phyloP scores from a whole-genome alignment of 108 stramenopile genomes.

The Chaetoceros tenuissimus region DNA sequence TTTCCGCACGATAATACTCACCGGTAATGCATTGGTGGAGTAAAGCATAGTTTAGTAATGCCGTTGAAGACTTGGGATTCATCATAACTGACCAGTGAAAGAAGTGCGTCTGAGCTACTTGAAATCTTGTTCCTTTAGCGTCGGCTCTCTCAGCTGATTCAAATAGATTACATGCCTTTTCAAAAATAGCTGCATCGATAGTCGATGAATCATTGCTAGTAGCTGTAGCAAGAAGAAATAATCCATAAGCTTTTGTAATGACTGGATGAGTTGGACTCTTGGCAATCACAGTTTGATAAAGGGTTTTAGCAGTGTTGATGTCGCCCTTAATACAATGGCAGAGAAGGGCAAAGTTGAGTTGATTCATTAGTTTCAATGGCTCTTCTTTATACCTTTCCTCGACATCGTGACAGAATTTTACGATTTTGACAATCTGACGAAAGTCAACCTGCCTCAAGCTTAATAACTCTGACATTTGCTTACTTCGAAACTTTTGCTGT shows the following conservation, averaged over 20 bases:
- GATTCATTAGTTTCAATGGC: constrained; percentile 38
- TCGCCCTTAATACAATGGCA: constrained; percentile 31
- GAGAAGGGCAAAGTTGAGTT: constrained; percentile 46
- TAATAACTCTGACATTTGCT: constrained; percentile 29
- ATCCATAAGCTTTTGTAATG: constrained; percentile 36
- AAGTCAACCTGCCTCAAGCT: no score
- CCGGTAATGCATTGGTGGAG: constrained; percentile 40
- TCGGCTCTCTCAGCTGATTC: constrained; percentile 33
- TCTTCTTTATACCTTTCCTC: constrained; percentile 35
- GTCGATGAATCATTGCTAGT: no score
- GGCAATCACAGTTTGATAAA: constrained; percentile 35
- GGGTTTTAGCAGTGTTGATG: constrained; percentile 24
- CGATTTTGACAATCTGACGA: constrained; percentile 28
- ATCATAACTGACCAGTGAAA: constrained; percentile 44
- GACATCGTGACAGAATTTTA: constrained; percentile 29
- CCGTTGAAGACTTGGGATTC: constrained; percentile 33
- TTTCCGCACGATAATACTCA: constrained; percentile 40
- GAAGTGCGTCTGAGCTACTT: constrained; percentile 29
- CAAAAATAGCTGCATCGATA: constrained; percentile 4
- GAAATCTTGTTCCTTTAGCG: constrained; percentile 25
- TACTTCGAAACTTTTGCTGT: constrained; percentile 32
- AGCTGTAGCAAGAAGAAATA: constrained; percentile 30
- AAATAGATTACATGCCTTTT: constrained; percentile 28
- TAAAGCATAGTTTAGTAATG: constrained; percentile 44
- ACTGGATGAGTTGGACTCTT: constrained; percentile 43